phyloP scores from a whole-genome alignment of 805 yeast species.

The Crinitomyces ghanaensis region DNA sequence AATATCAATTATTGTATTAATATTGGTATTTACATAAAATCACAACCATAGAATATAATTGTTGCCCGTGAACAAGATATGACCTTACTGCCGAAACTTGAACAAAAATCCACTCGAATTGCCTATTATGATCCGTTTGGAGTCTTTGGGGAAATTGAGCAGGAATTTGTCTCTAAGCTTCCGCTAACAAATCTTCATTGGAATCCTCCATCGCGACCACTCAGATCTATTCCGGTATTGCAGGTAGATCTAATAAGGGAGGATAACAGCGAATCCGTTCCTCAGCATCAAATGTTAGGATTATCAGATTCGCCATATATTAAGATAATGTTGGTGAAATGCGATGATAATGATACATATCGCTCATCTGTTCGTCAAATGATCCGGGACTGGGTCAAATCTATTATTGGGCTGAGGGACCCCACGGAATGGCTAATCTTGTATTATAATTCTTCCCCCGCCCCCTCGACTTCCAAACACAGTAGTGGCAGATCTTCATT shows the following conservation, averaged over 20 bases:
- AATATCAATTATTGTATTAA: not conserved
- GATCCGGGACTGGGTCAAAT: constrained; percentile 64
- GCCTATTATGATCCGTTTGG: constrained; percentile 72
- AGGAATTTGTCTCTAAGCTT: constrained; percentile 35
- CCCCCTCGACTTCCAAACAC: constrained; percentile 29
- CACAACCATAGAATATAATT: constrained; percentile 3
- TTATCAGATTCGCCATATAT: constrained; percentile 42
- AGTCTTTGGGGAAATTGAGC: constrained; percentile 36
- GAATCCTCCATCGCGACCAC: constrained; percentile 42
- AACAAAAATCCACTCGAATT: constrained; percentile 22
- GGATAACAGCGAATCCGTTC: constrained; percentile 11
- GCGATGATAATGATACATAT: constrained; percentile 61
- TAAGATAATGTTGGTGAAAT: constrained; percentile 55
- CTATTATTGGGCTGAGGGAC: constrained; percentile 28
- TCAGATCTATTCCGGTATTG: constrained; percentile 52
- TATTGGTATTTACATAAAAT: not conserved
- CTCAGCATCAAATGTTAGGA: constrained; percentile 30
- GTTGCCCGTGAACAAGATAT: too few relatives aligned
- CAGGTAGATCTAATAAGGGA: constrained; percentile 48
- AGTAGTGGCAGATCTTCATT: constrained; percentile 27
- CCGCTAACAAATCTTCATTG: constrained; percentile 62
- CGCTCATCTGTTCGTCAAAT: constrained; percentile 71
- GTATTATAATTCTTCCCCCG: too few relatives aligned
- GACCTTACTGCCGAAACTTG: constrained; percentile 8
- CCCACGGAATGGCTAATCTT: constrained; percentile 55